Evolutionary conservation across 768 basidiomycete genomes (phyloP), one percentile per base, ranked within the genome.

Genomic region (Leccinum obscurum): DNA sequence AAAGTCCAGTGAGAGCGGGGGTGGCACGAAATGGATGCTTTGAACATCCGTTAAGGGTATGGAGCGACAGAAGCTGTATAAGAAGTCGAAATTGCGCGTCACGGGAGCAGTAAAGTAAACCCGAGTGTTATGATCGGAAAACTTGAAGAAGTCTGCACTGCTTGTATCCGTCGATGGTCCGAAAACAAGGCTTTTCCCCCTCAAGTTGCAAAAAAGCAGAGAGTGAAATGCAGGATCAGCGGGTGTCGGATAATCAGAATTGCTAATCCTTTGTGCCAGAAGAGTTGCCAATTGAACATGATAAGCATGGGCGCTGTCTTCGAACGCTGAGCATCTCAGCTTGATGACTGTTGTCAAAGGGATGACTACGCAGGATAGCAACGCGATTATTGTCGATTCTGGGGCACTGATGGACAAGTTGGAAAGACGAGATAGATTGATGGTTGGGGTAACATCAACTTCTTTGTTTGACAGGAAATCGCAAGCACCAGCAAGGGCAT

Each of bases 401-500:
- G 55, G 55, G 46, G 55, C 61, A 17, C 15, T 24, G 46, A 62
- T n/a, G 5, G 30, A 49, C 7, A 63, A 37, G 39, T 52, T 52
- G 30, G 58, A 52, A 22, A 63, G 62, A 22, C 22, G 20, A 26
- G 24, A 26, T 50, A 50, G 24, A 50, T 50, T 50, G 15, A 14
- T 26, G 24, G 13, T 50, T 7, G 49, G 49, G n/a, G 49, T 50
- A 4, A 26, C 15, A 17, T 50, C 3, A 26, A 15, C 6, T 10
- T 17, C 22, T 14, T 2, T 6, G 24, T 17, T 37, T 13, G 34
- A 30, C 20, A 48, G 15, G 34, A 32, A 22, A 20, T 24, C 14
- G 6, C 22, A 2, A 32, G 58, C 44, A 15, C 56, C 65, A 5
- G 75, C 72, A 7, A 79, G 65, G 17, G 69, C 68, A 54, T 74